These are phyloP conservation scores for Saprolegnia diclina DNA, from an alignment of 352 stramenopile genomes.

Conservation along the genomic window DNA sequence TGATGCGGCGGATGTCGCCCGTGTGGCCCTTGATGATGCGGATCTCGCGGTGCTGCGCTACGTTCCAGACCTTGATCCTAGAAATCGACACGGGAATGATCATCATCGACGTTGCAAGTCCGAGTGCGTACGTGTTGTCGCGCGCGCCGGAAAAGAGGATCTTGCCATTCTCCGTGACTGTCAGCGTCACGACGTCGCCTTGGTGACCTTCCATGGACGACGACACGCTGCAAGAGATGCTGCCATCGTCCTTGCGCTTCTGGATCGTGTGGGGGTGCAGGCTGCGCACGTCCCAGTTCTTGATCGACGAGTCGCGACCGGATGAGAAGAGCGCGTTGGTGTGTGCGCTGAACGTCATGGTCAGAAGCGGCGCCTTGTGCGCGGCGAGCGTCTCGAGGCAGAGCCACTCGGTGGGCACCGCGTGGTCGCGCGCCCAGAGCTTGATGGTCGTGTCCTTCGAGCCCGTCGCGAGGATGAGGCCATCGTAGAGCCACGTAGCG, in stretches of 20 bases:
- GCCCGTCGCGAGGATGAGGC: conserved; percentile 23
- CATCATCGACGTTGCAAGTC: no score
- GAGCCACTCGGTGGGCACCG: conserved; percentile 13
- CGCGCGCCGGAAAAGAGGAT: conserved; percentile 26
- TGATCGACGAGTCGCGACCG: conserved; percentile 28
- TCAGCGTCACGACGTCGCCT: conserved; percentile 28
- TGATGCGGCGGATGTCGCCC: conserved; percentile 27
- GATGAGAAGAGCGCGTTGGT: conserved; percentile 17
- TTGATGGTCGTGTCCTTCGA: conserved; percentile 28
- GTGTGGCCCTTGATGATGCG: conserved; percentile 26
- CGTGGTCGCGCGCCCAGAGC: conserved; percentile 21
- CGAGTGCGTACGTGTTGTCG: conserved; percentile 27
- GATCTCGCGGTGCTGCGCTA: conserved; percentile 22
- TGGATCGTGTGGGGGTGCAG: conserved; percentile 11
- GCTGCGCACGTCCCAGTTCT: conserved; percentile 26
- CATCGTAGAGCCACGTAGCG: conserved; percentile 24
- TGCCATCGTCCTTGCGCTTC: conserved; percentile 21
- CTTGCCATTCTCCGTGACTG: conserved; percentile 12
- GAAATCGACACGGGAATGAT: no score
- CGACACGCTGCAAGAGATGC: conserved; percentile 14
- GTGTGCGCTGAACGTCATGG: conserved; percentile 24
- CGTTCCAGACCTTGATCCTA: conserved; percentile 29
- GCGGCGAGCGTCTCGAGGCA: conserved; percentile 28
- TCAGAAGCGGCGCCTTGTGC: conserved; percentile 27
- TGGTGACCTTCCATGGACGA: conserved; percentile 27